Evolutionary conservation across 2,329 filamentous ascomycete species (phyloP).

Genomic region (Neobulgaria alba): DNA sequence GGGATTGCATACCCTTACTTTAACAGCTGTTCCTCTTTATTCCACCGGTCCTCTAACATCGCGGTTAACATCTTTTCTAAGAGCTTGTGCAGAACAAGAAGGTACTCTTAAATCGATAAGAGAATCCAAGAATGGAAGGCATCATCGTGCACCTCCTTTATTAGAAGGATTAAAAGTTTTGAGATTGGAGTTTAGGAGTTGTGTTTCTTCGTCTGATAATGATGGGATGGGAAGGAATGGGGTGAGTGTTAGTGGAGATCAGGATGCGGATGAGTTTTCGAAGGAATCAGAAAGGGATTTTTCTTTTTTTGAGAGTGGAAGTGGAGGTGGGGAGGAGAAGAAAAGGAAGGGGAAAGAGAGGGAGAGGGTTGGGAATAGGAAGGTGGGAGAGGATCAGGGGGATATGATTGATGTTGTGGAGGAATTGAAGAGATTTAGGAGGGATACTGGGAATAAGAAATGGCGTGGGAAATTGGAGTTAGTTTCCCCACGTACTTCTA

Average conservation of each 20-base stretch:
- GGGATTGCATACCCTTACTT: constrained; percentile 41
- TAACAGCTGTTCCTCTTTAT: constrained; percentile 46
- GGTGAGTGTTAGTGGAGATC: constrained; percentile 10
- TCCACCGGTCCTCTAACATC: constrained; percentile 42
- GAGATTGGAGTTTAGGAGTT: constrained; percentile 44
- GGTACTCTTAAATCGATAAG: constrained; percentile 30
- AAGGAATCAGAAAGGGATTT: constrained; percentile 17
- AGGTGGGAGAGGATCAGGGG: neutral
- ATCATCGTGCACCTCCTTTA: constrained; percentile 33
- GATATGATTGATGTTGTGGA: constrained; percentile 12
- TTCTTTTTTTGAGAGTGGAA: constrained; percentile 20
- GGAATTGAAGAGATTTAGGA: constrained; percentile 13
- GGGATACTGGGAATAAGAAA: neutral
- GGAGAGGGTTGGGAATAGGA: neutral
- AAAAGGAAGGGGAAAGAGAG: neutral
- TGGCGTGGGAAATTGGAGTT: constrained; percentile 18
- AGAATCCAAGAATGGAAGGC: constrained; percentile 8
- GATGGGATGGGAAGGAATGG: too few relatives aligned
- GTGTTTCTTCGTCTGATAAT: too few relatives aligned
- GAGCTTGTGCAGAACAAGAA: constrained; percentile 41
- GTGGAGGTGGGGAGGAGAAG: neutral
- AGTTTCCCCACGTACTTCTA: constrained; percentile 34
- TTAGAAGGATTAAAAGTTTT: constrained; percentile 45
- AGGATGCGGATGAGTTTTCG: constrained; percentile 21
- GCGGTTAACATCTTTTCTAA: constrained; percentile 41